Conservation (phyloP, 768 basidiomycete species). For the Chlorophyllum brunneum region DNA sequence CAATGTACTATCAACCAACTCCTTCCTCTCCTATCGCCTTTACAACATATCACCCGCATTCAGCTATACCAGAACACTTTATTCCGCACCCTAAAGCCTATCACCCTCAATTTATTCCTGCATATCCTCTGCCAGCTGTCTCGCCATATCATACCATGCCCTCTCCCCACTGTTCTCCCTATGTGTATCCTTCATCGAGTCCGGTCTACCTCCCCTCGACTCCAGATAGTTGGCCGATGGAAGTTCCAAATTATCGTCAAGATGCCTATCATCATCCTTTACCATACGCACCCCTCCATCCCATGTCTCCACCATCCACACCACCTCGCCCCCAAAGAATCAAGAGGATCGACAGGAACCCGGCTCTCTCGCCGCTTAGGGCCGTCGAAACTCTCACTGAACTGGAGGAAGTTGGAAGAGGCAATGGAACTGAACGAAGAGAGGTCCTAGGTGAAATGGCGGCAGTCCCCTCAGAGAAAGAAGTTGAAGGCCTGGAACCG, state of each 20-base stretch:
- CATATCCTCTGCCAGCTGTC: not conserved
- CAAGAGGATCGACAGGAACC: slow-evolving; percentile 5
- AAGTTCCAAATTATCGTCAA: not conserved
- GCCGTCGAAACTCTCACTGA: not conserved
- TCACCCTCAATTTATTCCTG: slow-evolving; percentile 2
- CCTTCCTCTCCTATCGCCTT: not conserved
- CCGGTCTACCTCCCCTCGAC: not conserved
- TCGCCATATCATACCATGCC: slow-evolving; percentile 6
- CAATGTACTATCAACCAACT: not conserved
- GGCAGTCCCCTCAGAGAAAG: not conserved
- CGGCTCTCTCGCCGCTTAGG: not conserved
- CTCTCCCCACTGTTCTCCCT: slow-evolving; percentile 1
- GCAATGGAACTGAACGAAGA: not conserved
- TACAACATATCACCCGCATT: slow-evolving; percentile 2
- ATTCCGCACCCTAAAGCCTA: not conserved
- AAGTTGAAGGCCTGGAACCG: not conserved
- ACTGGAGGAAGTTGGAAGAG: not conserved
- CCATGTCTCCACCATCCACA: not conserved
- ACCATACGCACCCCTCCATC: not conserved
- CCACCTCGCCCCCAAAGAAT: not conserved
- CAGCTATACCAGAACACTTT: not conserved
- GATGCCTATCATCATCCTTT: not conserved
- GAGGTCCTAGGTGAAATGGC: not conserved
- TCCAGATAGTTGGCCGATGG: too few relatives aligned
- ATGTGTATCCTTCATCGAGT: not conserved